Base-by-base conservation (phyloP, 352 stramenopile species). In the Phytopythium mirpurense region DNA sequence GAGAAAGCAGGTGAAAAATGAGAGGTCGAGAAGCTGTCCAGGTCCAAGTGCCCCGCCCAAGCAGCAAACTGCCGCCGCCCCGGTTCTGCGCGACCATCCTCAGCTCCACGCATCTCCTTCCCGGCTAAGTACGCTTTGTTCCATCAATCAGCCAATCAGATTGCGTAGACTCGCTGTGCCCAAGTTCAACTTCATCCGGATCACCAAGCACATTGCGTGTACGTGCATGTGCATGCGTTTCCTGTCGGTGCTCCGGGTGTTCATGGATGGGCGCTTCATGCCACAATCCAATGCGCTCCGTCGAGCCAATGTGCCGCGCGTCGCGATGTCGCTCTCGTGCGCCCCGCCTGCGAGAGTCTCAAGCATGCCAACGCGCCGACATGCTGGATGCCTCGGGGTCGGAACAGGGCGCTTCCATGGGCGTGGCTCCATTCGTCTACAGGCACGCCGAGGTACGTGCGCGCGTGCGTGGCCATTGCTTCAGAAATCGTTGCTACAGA, bases 171-270 rank as follows among this genome's bases (percentile, higher is more conserved):
- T n/a, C n/a, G n/a, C n/a, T n/a, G 26, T 27, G 16, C 44, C 0
- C 23, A 51, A 51, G 44, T 51, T 51, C 44, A 51, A 51, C 27
- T 12, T 51, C 44, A 49, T 21, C 43, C 11, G 41, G 12, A 26
- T 51, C 26, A 27, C 38, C 38, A 44, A 44, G 38, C 38, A 44
- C 27, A 38, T 37, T 38, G 44, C 27, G 26, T 51, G 18, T 51
- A 38, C 44, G 18, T 49, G 42, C 24, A 49, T 27, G 19, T 44
- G 38, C 38, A 44, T 44, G 38, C 29, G 29, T 32, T 32, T 32
- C 9, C 29, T 32, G 29, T 32, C 29, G n/a, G n/a, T n/a, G n/a
- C n/a, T n/a, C n/a, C 45, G 24, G 5, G 29, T 18, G 45, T 51
- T 35, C 45, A 51, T 51, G 45, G 27, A 26, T 46, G 40, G 40